Evolutionary conservation across 2,329 filamentous ascomycete species (phyloP), one percentile per base, ranked within the genome.

Genomic region (Fusarium burgessii): DNA sequence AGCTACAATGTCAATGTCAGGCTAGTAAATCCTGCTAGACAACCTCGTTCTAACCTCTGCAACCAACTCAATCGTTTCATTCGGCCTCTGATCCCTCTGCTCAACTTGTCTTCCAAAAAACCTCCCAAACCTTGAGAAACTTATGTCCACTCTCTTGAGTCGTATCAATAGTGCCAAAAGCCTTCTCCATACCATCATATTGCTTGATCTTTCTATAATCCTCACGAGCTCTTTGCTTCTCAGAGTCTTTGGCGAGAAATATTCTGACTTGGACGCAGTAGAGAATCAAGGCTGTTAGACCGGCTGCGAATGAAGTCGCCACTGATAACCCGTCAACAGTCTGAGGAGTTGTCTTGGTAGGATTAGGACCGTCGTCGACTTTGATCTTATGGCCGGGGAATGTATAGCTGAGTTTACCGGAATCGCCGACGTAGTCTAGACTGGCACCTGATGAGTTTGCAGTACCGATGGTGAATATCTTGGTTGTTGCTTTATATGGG

Each of bases 251-350:
- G 0, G 71, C 65, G 7, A 73, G 40, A 5, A 69, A 20, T 4
- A 71, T 29, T 0, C 73, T 36, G 1, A 76, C 72, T 3, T 64
- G 56, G 7, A 55, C 27, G 51, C 76, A 78, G 36, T 77, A 77
- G 9, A 81, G 58, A 9, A 81, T 73, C 49, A 81, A 35, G 2
- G 77, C 78, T 5, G 78, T 79, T 6, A 78, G 59, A 0, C 79
- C 78, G 1, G 77, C 71, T 1, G 76, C 78, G 1, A 80, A 56
- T 1, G 79, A 77, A 4, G 78, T 80, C 2, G 79, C 73, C 1
- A 80, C 66, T 3, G 75, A 79, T 1, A 75, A 79, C 2, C 79
- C 45, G 43, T 67, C 27, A 18, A 42, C 11, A 43, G 46, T n/a
- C 60, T 60, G 13, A 10, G 51, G 1, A 14, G 35, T 25, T 9